Evolutionary conservation across 208 protist genomes (phyloP), one percentile per base, ranked within the genome.

Genomic region (Acanthamoeba sp.): DNA sequence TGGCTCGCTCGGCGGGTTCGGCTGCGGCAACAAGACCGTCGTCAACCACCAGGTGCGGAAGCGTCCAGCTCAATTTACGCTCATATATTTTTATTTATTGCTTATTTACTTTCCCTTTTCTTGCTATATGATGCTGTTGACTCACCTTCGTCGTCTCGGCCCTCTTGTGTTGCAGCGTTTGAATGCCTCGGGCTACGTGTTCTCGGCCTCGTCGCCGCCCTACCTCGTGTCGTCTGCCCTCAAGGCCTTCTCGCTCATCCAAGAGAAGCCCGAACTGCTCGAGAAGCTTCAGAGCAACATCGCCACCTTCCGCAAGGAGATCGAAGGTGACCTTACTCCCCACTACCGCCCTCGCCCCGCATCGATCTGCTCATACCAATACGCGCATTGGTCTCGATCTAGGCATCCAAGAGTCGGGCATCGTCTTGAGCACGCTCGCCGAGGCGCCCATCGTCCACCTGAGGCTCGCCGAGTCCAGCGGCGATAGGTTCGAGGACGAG

Each of bases 161-260:
- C 50, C 16, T 7, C 4, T 55, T 0, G 1, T 55, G 1, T 29
- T 32, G 94, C 98, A 99, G 97, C 97, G 98, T 40, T 96, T 99
- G 38, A 94, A 96, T 87, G 97, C 97, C 27, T 94, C 97, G 0
- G 99, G 98, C 45, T 99, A 99, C 97, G 97, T 98, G 62, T 99
- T 99, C 96, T 99, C 98, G 24, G 99, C 99, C 12, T 99, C 99
- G 10, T 95, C 99, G 16, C 99, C 99, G 20, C 98, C 99, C 18
- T 99, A 99, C 95, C 87, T 99, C 10, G 98, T 98, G 4, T 95
- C 97, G 3, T 97, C 98, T 20, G 98, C 98, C 24, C 97, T 97
- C 18, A 95, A 95, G 55, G 97, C 97, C 5, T 94, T 99, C 20
- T 92, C 96, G 1, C 84, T 98, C 14, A 94, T 99, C 5, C 94